Percentiles rank a stretch among this genome's conserved stretches.
These are phyloP conservation scores for Dicorynia guianensis DNA, from an alignment of 306 rosid genomes.

Conservation along the genomic window DNA sequence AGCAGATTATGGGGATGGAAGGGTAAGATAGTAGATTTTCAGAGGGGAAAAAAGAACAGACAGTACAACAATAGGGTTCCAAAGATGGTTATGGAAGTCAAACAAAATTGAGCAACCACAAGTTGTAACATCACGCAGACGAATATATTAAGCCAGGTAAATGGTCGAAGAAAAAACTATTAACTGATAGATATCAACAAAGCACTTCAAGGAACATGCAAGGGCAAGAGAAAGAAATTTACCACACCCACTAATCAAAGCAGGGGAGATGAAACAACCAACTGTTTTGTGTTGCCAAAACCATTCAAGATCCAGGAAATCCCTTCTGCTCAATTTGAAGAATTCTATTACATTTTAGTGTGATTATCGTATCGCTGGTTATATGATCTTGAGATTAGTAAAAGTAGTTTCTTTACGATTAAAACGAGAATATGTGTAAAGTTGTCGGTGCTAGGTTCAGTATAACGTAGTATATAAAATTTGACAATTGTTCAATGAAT, in stretches of 20 bases:
- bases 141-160: constrained; percentile 14
- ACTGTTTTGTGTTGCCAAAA: neutral
- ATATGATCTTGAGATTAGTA: neutral
- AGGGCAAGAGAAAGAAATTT: neutral
- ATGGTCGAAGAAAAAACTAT: neutral
- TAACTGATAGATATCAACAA: neutral
- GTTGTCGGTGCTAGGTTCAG: neutral
- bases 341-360: neutral
- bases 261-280: neutral
- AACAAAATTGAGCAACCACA: constrained; percentile 7
- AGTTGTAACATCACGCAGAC: neutral
- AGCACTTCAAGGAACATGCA: neutral
- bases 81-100: neutral
- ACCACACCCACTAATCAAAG: neutral
- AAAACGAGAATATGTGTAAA: neutral
- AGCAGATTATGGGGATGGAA: neutral
- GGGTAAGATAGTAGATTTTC: neutral
- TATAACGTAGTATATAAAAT: too few relatives aligned
- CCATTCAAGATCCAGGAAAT: neutral
- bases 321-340: neutral
- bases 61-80: neutral
- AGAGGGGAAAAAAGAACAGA: neutral
- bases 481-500: neutral
- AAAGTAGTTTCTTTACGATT: neutral
- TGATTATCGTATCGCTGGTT: neutral